These are phyloP conservation scores for Xerocomus potaroensis DNA, from an alignment of 768 basidiomycete species.

Conservation along the genomic window DNA sequence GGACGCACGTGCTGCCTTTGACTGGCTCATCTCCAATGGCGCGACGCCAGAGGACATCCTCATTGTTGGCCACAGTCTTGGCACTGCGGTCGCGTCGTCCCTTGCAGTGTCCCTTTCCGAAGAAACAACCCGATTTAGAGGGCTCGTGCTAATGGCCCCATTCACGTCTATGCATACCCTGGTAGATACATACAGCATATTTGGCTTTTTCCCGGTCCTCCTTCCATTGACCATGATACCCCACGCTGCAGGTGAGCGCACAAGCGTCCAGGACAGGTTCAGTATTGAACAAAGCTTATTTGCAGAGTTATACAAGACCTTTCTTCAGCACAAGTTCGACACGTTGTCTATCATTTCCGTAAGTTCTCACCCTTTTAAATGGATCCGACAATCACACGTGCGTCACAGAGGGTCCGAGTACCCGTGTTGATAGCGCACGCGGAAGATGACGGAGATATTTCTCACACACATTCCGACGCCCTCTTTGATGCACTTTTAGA, in stretches of 20 bases:
- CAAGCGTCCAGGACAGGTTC: neutral
- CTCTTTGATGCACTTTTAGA: conserved; percentile 69
- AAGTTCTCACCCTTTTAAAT: conserved; percentile 17
- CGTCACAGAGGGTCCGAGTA: conserved; percentile 54
- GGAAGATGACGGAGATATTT: conserved; percentile 70
- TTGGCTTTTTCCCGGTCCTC: conserved; percentile 66
- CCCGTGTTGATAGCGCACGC: conserved; percentile 74
- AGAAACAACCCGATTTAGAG: conserved; percentile 39
- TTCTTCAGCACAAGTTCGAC: conserved; percentile 56
- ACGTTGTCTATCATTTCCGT: conserved; percentile 61
- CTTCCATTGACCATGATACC: conserved; percentile 67
- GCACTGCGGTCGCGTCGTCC: conserved; percentile 70
- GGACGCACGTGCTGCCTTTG: conserved; percentile 78
- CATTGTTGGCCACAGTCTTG: conserved; percentile 83
- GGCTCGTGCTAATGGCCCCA: conserved; percentile 50
- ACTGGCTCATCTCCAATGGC: conserved; percentile 65
- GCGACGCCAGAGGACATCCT: conserved; percentile 58
- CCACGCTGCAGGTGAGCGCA: conserved; percentile 52
- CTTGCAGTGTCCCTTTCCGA: conserved; percentile 45
- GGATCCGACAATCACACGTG: neutral
- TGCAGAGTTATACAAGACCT: conserved; percentile 52
- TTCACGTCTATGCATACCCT: conserved; percentile 58
- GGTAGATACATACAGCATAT: conserved; percentile 62
- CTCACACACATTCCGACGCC: conserved; percentile 58
- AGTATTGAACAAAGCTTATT: neutral